Evolutionary conservation across 1,139 yeast genomes (phyloP), one percentile per base, ranked within the genome.

Genomic region (Hyphopichia wangnamkhiaoensis): DNA sequence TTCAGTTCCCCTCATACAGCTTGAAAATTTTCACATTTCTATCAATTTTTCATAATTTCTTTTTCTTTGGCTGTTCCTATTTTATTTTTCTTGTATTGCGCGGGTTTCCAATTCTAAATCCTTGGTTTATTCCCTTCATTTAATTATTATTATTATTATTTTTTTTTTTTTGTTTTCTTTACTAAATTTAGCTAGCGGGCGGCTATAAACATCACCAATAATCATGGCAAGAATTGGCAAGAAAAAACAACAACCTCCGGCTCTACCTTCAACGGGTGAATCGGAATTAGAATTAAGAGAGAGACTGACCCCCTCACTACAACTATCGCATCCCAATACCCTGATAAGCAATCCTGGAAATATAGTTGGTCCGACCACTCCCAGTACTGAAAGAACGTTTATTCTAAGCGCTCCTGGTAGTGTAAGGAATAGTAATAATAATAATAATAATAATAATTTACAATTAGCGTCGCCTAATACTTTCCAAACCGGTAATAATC

Each of bases 241-340:
- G 12, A 28, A 28, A 10, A 16, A 5, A 12, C 19, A 16, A n/a
- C n/a, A n/a, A 16, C 31, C 10, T n/a, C 31, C 15, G 12, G 19
- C 31, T 28, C 31, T n/a, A 17, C n/a, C n/a, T n/a, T 16, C n/a
- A 16, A 10, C 15, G 31, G 31, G 31, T 5, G n/a, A 28, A 16
- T 15, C 31, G 31, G 31, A 28, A 28, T n/a, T 28, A 12, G 31
- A 28, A 28, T 17, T 28, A 7, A 28, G 15, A 13, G 31, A 28
- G 17, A 28, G 17, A 28, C 31, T 28, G 31, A n/a, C 15, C 15
- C 31, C 31, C 10, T 28, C 31, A 16, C 15, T 28, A 28, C 31
- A 28, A 28, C 17, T 28, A 16, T 28, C 31, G 9, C 31, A 15
- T 4, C 31, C 31, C 5, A 28, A 28, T 10, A 21, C 24, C 24